Conservation (phyloP, 2,329 filamentous ascomycete species). For the Scopulariopsis brevicaulis region DNA sequence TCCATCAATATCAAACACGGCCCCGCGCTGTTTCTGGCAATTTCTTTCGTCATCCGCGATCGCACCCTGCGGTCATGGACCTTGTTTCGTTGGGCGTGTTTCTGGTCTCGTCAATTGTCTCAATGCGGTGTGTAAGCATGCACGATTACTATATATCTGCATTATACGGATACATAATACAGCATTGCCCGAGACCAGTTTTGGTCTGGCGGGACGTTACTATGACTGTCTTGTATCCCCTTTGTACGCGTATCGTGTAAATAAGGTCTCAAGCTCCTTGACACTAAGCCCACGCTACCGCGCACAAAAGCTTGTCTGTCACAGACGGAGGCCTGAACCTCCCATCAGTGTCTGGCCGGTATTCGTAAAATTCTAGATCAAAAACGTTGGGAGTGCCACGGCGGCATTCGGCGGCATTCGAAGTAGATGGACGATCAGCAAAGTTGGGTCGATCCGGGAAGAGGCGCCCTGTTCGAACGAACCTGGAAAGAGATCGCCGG, state of each 20-base stretch:
- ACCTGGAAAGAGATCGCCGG: not conserved
- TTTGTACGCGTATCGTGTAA: too few species aligned
- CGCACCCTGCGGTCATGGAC: not conserved
- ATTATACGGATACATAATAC: too few species aligned
- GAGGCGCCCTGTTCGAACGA: not conserved
- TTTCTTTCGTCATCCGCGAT: not conserved
- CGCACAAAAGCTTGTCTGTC: too few species aligned
- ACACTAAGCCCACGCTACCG: too few species aligned
- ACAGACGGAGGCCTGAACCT: too few species aligned
- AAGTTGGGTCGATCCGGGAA: not conserved
- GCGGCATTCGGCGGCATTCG: too few species aligned
- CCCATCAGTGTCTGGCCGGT: too few species aligned
- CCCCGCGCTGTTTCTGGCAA: not conserved
- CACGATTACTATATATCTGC: not conserved
- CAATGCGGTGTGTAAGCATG: not conserved
- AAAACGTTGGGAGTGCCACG: too few species aligned
- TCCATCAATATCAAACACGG: not conserved
- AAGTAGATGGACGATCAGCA: not conserved
- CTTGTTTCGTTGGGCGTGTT: not conserved
- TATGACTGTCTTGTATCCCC: too few species aligned
- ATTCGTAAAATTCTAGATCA: too few species aligned
- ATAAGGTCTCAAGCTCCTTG: too few species aligned
- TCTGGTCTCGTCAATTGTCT: not conserved
- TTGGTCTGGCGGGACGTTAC: not conserved
- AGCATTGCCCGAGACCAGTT: not conserved